Base-by-base conservation (phyloP, 169 alveolate species). In the Plasmodium falciparum region DNA sequence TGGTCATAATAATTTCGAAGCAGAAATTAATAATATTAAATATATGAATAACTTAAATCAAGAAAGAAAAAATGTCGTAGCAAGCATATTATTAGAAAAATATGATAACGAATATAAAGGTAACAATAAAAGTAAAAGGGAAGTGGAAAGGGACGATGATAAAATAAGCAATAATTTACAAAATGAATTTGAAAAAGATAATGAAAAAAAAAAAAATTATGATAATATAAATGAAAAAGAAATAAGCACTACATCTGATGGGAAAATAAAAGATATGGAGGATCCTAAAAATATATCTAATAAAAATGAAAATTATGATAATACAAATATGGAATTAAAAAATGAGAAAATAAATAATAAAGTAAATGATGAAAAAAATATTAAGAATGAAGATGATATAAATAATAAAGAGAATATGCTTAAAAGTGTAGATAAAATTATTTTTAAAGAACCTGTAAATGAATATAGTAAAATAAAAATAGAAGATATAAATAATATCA, bases 381-480 rank as follows among this genome's bases (percentile, higher is more conserved):
- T 13, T 61, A 12, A n/a, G 22, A 74, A 12, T 1, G 15, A 39
- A 29, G 22, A 63, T 39, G 26, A 13, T 13, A 54, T 17, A 20
- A 24, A 15, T 50, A 29, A 33, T 24, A 76, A 76, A 58, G 76
- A 76, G 8, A 24, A 29, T 63, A 71, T 76, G 3, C 50, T 59
- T 13, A 62, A 47, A 76, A 56, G 66, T 39, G 78, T 76, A 8
- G 89, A 59, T 12, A 66, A 24, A 11, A 75, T 76, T 12, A 76
- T 76, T 45, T 76, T 76, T 76, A 76, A 76, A 65, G 89, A 76
- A 39, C 17, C 43, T 1, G 76, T 65, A 56, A 76, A 76, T 45
- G 89, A 76, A 76, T 76, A 13, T 70, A 76, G 76, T 26, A 76
- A 76, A 58, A 76, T 76, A 76, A 76, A 76, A 76, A 20, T 76